Percentiles rank a stretch among this genome's conserved stretches.
These are phyloP conservation scores for Microstegium vimineum DNA, from an alignment of 176 grass and related monocot genomes.

Conservation along the genomic window DNA sequence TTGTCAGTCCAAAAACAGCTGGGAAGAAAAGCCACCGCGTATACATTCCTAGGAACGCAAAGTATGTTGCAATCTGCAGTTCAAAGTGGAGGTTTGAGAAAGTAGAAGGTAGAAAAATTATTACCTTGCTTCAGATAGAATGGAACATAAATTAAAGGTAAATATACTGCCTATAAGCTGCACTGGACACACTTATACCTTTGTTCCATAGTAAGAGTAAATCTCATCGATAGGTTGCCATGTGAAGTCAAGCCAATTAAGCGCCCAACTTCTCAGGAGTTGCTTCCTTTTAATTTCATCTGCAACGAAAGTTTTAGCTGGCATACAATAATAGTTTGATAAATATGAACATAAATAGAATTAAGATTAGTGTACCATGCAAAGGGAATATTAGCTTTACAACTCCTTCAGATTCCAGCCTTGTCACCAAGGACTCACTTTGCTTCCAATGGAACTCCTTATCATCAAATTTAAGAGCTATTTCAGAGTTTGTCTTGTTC, in stretches of 20 bases:
- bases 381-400: slow-evolving; percentile 90
- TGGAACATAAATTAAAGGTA: not conserved
- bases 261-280: slow-evolving; percentile 85
- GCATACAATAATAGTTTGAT: not conserved
- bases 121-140: slow-evolving; percentile 25
- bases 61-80: slow-evolving; percentile 94
- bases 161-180: not conserved
- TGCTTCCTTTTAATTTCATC: slow-evolving; percentile 93
- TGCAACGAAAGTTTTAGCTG: slow-evolving; percentile 23
- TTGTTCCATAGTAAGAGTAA: slow-evolving; percentile 91
- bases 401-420: slow-evolving; percentile 80
- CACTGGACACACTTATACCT: slow-evolving; percentile 43
- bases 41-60: slow-evolving; percentile 98
- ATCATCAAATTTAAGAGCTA: slow-evolving; percentile 56
- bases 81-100: slow-evolving; percentile 3
- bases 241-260: slow-evolving; percentile 98
- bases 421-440: slow-evolving; percentile 66
- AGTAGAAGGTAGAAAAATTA: not conserved
- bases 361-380: slow-evolving; percentile 60
- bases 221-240: slow-evolving; percentile 97
- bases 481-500: slow-evolving; percentile 61
- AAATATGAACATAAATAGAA: not conserved
- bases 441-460: slow-evolving; percentile 56
- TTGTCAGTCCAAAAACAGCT: slow-evolving; percentile 76
- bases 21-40: slow-evolving; percentile 93